phyloP scores from a whole-genome alignment of 2,329 filamentous ascomycete species.

The Paraconiothyrium sp. region DNA sequence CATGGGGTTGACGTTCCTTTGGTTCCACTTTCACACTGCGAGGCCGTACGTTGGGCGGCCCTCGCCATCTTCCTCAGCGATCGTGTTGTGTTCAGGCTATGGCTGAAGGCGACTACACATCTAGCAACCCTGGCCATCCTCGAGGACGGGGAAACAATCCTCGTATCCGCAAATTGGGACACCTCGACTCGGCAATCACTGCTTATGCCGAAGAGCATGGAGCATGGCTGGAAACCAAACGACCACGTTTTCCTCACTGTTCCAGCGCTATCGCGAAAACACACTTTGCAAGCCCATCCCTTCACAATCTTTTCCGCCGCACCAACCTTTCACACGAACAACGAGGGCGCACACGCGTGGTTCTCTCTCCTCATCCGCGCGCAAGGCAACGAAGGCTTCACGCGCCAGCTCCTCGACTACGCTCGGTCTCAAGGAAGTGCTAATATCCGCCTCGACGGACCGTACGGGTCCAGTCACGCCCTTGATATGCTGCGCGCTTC shows the following conservation, averaged over 20 bases:
- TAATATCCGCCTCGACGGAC: constrained; percentile 67
- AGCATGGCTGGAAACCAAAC: constrained; percentile 66
- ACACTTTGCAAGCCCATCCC: constrained; percentile 69
- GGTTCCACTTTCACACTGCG: constrained; percentile 65
- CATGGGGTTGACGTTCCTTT: constrained; percentile 65
- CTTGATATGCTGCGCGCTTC: constrained; percentile 62
- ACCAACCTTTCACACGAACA: constrained; percentile 53
- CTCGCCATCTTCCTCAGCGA: constrained; percentile 67
- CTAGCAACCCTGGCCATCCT: constrained; percentile 63
- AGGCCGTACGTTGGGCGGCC: constrained; percentile 63
- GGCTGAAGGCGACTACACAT: constrained; percentile 60
- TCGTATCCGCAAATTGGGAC: constrained; percentile 59
- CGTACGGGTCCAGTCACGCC: constrained; percentile 69
- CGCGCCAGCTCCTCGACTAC: constrained; percentile 62
- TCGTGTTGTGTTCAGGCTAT: constrained; percentile 65
- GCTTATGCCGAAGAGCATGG: constrained; percentile 48
- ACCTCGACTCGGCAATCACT: constrained; percentile 27
- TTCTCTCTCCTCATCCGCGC: constrained; percentile 68
- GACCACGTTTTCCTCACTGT: constrained; percentile 72
- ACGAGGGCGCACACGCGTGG: constrained; percentile 56
- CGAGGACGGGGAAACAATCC: constrained; percentile 65
- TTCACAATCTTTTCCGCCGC: constrained; percentile 73
- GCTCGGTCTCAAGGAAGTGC: constrained; percentile 58
- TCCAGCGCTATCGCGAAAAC: constrained; percentile 62
- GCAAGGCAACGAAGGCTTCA: constrained; percentile 64